A percentile compares a stretch with the other conserved stretches of the same genome.
These are phyloP conservation scores for Colletotrichum caudatum DNA, from an alignment of 2,329 filamentous ascomycete genomes.

Conservation along the genomic window DNA sequence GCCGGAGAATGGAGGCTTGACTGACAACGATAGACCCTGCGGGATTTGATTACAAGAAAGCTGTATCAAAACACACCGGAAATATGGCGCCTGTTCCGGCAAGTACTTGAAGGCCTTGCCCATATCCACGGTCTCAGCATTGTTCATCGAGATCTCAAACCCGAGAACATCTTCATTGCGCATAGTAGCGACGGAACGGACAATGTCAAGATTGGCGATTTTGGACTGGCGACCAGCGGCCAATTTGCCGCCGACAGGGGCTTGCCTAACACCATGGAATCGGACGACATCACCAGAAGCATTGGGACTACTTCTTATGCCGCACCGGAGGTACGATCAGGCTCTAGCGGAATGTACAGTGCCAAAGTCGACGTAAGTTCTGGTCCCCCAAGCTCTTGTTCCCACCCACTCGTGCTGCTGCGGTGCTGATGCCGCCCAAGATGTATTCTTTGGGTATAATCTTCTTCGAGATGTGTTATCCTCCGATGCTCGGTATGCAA, in stretches of 20 bases:
- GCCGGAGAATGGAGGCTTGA: constrained; percentile 6
- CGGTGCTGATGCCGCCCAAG: constrained; percentile 51
- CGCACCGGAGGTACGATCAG: constrained; percentile 88
- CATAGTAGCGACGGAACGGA: constrained; percentile 77
- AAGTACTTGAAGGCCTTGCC: constrained; percentile 88
- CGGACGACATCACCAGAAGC: constrained; percentile 76
- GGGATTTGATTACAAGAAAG: constrained; percentile 84
- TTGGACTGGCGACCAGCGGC: constrained; percentile 91
- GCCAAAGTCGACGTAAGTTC: constrained; percentile 86
- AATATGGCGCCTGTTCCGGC: constrained; percentile 90
- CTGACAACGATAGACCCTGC: constrained; percentile 72
- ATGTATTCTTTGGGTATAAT: constrained; percentile 99
- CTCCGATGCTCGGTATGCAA: constrained; percentile 72
- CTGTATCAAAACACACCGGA: constrained; percentile 81
- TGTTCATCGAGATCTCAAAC: constrained; percentile 95
- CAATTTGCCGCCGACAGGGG: constrained; percentile 75
- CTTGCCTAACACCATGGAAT: constrained; percentile 56
- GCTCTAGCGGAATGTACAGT: constrained; percentile 81
- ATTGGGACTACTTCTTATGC: constrained; percentile 89
- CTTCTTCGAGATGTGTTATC: constrained; percentile 97
- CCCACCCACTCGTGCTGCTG: neutral
- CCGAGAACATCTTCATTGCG: constrained; percentile 94
- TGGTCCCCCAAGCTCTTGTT: constrained; percentile 19
- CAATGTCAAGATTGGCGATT: constrained; percentile 96
- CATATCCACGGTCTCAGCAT: constrained; percentile 93